These are phyloP conservation scores for Cyberlindnera bimundalis DNA, from an alignment of 805 yeast species.

Conservation along the genomic window DNA sequence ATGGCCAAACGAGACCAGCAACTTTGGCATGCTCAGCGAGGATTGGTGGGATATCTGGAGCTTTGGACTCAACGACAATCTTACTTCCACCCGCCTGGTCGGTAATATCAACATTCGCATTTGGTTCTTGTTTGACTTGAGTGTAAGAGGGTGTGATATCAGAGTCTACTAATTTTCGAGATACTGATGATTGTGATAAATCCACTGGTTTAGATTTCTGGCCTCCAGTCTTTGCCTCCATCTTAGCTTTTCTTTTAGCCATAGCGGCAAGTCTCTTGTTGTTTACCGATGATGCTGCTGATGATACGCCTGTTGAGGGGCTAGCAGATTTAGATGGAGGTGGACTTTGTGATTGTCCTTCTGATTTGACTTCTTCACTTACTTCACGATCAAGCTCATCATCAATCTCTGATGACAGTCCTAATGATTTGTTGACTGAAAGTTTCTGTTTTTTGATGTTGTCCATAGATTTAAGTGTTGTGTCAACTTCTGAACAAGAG, in stretches of 20 bases:
- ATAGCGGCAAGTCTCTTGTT: conserved; percentile 86
- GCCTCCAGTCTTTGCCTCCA: conserved; percentile 51
- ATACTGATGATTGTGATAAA: conserved; percentile 66
- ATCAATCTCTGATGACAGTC: conserved; percentile 36
- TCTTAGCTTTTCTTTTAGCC: conserved; percentile 89
- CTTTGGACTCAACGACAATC: conserved; percentile 78
- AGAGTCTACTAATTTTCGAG: conserved; percentile 44
- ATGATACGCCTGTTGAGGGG: conserved; percentile 5
- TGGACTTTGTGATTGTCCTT: conserved; percentile 1
- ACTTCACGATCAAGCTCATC: conserved; percentile 22
- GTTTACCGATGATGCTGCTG: conserved; percentile 27
- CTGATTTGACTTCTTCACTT: conserved; percentile 12
- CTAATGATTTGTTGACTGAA: conserved; percentile 39
- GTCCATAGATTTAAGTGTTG: conserved; percentile 35
- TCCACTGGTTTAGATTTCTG: conserved; percentile 53
- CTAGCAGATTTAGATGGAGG: conserved; percentile 10
- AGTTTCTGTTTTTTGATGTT: conserved; percentile 49
- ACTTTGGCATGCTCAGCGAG: conserved; percentile 68
- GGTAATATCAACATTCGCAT: conserved; percentile 54
- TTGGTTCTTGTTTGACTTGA: conserved; percentile 22
- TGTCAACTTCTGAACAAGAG: conserved; percentile 29
- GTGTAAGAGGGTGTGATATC: conserved; percentile 20
- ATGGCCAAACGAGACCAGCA: conserved; percentile 84
- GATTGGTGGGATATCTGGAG: conserved; percentile 59
- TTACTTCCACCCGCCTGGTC: conserved; percentile 77